phyloP scores from a whole-genome alignment of 495 filamentous ascomycete genomes.

The Lichenothelia convexa region DNA sequence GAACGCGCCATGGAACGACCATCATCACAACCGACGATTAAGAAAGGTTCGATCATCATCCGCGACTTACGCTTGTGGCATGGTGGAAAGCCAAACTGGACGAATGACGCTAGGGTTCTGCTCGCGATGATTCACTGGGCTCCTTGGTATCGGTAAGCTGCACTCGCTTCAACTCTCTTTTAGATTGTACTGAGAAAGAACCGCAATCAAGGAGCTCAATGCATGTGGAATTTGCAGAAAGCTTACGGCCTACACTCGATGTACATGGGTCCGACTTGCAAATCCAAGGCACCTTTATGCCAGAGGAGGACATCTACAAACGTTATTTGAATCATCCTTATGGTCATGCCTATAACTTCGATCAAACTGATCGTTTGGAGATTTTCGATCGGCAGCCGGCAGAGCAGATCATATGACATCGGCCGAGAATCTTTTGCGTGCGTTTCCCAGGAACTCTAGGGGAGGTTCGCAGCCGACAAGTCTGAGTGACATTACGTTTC shows the following conservation, averaged over 20 bases:
- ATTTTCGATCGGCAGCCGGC: too few relatives aligned
- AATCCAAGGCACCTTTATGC: constrained; percentile 4
- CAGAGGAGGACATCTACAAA: constrained; percentile 5
- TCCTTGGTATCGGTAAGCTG: too few relatives aligned
- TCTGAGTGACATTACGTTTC: too few relatives aligned
- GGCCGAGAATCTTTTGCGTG: too few relatives aligned
- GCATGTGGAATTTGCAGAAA: constrained; percentile 29
- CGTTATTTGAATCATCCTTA: constrained; percentile 10
- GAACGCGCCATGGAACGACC: constrained; percentile 20
- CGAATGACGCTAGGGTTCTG: constrained; percentile 32
- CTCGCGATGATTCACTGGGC: constrained; percentile 36
- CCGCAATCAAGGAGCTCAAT: constrained; percentile 35
- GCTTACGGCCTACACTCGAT: constrained; percentile 19
- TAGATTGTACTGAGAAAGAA: too few relatives aligned
- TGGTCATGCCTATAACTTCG: constrained; percentile 11
- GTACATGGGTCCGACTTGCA: constrained; percentile 4
- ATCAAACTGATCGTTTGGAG: constrained; percentile 6
- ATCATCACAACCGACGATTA: constrained; percentile 30
- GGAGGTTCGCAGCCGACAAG: too few relatives aligned
- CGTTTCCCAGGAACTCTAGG: too few relatives aligned
- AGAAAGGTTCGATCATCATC: constrained; percentile 34
- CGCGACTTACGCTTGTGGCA: constrained; percentile 43
- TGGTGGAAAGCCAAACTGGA: constrained; percentile 38
- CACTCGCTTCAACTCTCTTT: too few relatives aligned
- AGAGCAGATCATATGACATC: too few relatives aligned